These are phyloP conservation scores for Caloboletus firmus DNA, from an alignment of 1,284 basidiomycete genomes.

Conservation along the genomic window DNA sequence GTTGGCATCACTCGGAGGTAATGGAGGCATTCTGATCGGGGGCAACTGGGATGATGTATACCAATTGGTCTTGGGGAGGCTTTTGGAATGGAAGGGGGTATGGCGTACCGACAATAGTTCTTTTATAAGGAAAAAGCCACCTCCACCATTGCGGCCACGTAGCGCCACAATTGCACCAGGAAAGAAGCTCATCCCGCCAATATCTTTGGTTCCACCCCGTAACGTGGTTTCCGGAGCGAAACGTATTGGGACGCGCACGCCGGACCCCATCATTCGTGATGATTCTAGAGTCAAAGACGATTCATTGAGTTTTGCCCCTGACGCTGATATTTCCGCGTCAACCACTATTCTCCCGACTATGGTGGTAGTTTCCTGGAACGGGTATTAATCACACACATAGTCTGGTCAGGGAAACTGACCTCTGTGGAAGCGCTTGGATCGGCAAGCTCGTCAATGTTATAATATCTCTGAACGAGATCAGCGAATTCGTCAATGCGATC, in stretches of 20 bases:
- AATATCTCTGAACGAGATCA: constrained; percentile 68
- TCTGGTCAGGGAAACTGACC: constrained; percentile 41
- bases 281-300: constrained; percentile 76
- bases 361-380: constrained; percentile 63
- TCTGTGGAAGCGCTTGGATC: constrained; percentile 77
- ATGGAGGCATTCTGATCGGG: constrained; percentile 42
- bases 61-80: background rate
- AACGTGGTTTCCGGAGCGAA: constrained; percentile 70
- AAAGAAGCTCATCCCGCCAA: constrained; percentile 77
- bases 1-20: constrained; percentile 39
- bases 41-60: constrained; percentile 45
- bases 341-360: constrained; percentile 82
- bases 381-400: constrained; percentile 4
- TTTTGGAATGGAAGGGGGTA: background rate
- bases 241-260: constrained; percentile 67
- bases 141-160: constrained; percentile 91
- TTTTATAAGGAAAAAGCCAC: constrained; percentile 79
- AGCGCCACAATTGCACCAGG: constrained; percentile 88
- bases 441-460: constrained; percentile 67
- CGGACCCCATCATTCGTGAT: constrained; percentile 76
- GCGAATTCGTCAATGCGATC: constrained; percentile 83
- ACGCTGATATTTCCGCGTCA: constrained; percentile 57
- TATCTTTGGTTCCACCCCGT: constrained; percentile 60
- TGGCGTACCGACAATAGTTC: constrained; percentile 74
- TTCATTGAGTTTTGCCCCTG: constrained; percentile 70